Evolutionary conservation across 2,329 filamentous ascomycete species (phyloP), one percentile per base, ranked within the genome.

Genomic region (Parastagonospora nodorum): DNA sequence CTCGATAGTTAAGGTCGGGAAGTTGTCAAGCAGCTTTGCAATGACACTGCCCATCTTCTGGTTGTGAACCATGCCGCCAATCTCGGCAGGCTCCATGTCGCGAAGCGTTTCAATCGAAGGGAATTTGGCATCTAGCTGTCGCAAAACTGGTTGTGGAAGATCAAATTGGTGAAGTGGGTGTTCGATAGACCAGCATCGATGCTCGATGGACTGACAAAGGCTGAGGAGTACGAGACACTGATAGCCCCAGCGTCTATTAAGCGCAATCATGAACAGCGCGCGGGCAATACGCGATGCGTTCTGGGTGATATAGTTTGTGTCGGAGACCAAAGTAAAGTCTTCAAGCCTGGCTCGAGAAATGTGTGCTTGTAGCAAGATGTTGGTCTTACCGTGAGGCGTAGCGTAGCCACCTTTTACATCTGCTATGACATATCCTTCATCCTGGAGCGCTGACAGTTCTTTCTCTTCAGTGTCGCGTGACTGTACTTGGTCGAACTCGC

Each of bases 91-190:
- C 30, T 97, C 92, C 94, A 99, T 97, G 59, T 99, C 95, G 56
- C 90, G 86, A 74, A 99, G 81, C 0, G 84, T 81, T 70, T 96
- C 92, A 27, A 99, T 87, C 0, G 89, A 90, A 1, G 84, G 80
- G 1, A 90, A 85, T 64, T 89, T 96, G n/a, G 88, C 81, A 60
- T 97, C 91, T 3, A 99, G 80, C 58, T 96, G 89, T 45, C 88
- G 88, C 8, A 99, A 76, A 0, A 99, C 85, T 0, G 92, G 86
- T 61, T 88, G 87, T 0, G 93, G 88, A 1, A 99, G 79, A 53
- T 97, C 92, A 57, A 99, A 99, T 67, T 99, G 94, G 63, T 93
- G 89, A 42, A 99, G 86, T 0, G 94, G 94, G 69, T 99, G 94
- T 69, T 96, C 88, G 65, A 91, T 96, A 0, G 92, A 87, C 94